A percentile compares a stretch with the other conserved stretches of the same genome.
These are phyloP conservation scores for Mycosphaerella sp. DNA, from an alignment of 2,329 filamentous ascomycete genomes.

Conservation along the genomic window DNA sequence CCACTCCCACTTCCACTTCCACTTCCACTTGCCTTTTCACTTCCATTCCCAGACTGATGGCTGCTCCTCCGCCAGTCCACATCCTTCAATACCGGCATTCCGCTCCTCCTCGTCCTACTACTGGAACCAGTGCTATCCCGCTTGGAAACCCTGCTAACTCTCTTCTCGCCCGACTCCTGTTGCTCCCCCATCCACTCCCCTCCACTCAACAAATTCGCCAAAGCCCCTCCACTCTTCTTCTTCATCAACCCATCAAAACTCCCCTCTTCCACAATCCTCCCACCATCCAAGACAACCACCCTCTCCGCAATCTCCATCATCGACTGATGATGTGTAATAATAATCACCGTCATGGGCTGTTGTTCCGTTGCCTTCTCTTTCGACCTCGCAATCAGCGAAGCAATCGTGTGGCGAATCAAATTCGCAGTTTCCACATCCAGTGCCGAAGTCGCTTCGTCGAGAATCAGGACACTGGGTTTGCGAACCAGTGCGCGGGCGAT, in stretches of 20 bases:
- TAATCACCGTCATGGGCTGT: slow-evolving; percentile 59
- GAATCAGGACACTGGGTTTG: slow-evolving; percentile 63
- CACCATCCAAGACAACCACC: slow-evolving; percentile 66
- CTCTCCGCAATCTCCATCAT: slow-evolving; percentile 80
- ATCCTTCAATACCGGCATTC: slow-evolving; percentile 12
- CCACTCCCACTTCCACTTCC: neutral
- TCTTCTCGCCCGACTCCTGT: neutral
- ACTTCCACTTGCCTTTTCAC: neutral
- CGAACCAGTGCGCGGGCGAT: slow-evolving; percentile 75
- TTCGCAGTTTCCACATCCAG: slow-evolving; percentile 65
- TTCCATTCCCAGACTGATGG: neutral
- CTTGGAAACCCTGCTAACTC: slow-evolving; percentile 7
- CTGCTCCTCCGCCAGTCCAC: slow-evolving; percentile 8
- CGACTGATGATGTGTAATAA: slow-evolving; percentile 74
- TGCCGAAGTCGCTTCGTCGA: slow-evolving; percentile 83
- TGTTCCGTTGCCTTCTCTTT: slow-evolving; percentile 5
- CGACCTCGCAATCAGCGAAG: slow-evolving; percentile 42
- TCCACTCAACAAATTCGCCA: slow-evolving; percentile 37
- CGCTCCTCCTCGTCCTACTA: slow-evolving; percentile 6
- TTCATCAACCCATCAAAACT: slow-evolving; percentile 55
- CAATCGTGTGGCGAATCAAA: slow-evolving; percentile 58
- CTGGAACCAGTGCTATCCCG: neutral
- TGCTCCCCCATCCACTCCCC: slow-evolving; percentile 27
- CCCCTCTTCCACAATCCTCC: slow-evolving; percentile 61
- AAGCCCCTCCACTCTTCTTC: slow-evolving; percentile 28